These are phyloP conservation scores for Rhodotorula paludigena DNA, from an alignment of 768 basidiomycete species.

Conservation along the genomic window DNA sequence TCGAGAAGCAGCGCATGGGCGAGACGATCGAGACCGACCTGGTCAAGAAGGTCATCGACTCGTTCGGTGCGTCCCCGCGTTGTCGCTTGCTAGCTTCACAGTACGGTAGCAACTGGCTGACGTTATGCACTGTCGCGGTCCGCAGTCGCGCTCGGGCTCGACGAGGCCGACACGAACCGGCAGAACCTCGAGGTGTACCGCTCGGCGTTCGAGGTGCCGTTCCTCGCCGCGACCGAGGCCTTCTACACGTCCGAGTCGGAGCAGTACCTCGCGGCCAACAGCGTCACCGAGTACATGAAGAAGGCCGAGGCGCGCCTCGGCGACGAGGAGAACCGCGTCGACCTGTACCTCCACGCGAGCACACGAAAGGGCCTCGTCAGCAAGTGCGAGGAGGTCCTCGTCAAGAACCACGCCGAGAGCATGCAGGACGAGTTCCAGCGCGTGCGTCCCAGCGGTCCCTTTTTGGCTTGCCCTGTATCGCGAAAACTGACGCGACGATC, in stretches of 20 bases:
- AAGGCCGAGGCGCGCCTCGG: conserved; percentile 86
- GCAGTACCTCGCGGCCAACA: conserved; percentile 79
- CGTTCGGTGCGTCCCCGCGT: conserved; percentile 56
- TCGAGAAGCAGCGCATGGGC: conserved; percentile 90
- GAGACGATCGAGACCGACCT: conserved; percentile 87
- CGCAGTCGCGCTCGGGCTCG: conserved; percentile 78
- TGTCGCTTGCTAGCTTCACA: too few relatives aligned
- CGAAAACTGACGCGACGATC: not conserved
- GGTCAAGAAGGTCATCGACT: conserved; percentile 90
- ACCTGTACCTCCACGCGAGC: conserved; percentile 82
- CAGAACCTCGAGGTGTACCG: conserved; percentile 89
- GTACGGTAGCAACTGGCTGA: not conserved
- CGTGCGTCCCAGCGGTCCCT: conserved; percentile 11
- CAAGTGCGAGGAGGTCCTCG: conserved; percentile 81
- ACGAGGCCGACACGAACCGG: conserved; percentile 85
- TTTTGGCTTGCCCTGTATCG: too few relatives aligned
- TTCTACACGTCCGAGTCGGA: conserved; percentile 92
- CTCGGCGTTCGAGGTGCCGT: conserved; percentile 81
- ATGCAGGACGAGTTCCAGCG: conserved; percentile 93
- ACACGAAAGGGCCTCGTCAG: conserved; percentile 66
- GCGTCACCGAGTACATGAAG: conserved; percentile 87
- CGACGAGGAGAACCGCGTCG: conserved; percentile 93
- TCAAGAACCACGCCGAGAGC: conserved; percentile 71
- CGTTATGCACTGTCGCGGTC: not conserved
- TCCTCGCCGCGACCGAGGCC: conserved; percentile 78